Base-by-base conservation (phyloP, 164 flowering plant genomes). In the Sextonia rubra region DNA sequence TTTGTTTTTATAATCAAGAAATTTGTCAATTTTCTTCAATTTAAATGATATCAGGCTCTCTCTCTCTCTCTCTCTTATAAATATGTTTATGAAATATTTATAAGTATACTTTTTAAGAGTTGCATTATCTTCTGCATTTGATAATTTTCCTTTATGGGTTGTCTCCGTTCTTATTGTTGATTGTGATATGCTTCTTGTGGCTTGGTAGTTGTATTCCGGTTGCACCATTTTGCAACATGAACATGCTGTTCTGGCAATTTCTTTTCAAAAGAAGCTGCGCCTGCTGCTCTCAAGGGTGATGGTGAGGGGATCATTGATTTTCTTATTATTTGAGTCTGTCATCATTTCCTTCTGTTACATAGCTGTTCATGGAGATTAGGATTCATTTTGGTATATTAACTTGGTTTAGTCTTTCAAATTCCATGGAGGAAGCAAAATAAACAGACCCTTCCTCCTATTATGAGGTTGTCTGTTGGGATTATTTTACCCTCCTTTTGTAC, bases 231-330 rank as follows among this genome's bases (percentile, higher is more conserved):
- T 85, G 65, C 91, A 81, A 47, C 73, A 78, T 75, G 85, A 82
- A 47, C 74, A 73, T 83, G 88, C 66, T 64, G 69, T 83, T 77
- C 83, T 88, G 4, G 83, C 80, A 26, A 97, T 65, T 84, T n/a
- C 68, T 95, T 79, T 81, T 91, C 99, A 32, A 90, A 91, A 70
- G 89, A 83, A 79, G 91, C 97, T 79, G 85, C 85, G 63, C 77
- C 77, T 14, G 72, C 79, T 26, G 80, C 81, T 20, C 87, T 85
- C 26, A 90, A 95, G 86, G 98, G 98, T 76, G 98, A 95, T 80
- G 89, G 99, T 95, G 64, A 81, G 98, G 81, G 60, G 32, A 67
- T 47, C 65, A 2, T 4, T 58, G 17, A 18, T 15, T 20, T 47
- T 14, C 71, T 7, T 37, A 69, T n/a, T 8, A 64, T 69, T 68